Base-by-base conservation (phyloP, 2,329 filamentous ascomycete species). In the Stagonosporopsis vannaccii region DNA sequence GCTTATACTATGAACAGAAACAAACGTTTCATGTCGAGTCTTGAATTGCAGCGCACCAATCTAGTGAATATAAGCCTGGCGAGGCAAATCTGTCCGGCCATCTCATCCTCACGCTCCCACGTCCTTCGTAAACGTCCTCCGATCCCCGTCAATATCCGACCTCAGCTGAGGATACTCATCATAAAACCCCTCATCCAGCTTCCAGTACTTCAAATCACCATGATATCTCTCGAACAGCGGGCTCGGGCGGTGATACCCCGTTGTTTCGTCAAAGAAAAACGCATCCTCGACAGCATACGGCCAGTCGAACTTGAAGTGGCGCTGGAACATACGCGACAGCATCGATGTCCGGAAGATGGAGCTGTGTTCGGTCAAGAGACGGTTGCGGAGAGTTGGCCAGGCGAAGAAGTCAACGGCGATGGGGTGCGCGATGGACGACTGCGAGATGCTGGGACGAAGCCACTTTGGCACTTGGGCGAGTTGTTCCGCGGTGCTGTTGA, bases 361-460 rank as follows among this genome's bases (percentile, higher is more conserved):
- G 8, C 35, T 8, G 56, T 74, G 68, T 6, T 62, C 59, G 7
- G 57, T 46, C 6, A 74, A 48, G 8, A 74, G 60, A 45, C 71
- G 69, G 43, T 68, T 58, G 45, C 72, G 68, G 6, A 74, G 62
- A 0, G 68, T 67, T 4, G 69, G 72, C 72, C 71, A 74, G 5
- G 72, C 67, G 47, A 73, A 73, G 58, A 73, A 73, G 51, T 74
- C 71, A 42, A 74, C 36, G 12, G 70, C 66, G 11, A 71, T 61
- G 36, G 70, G 71, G 54, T 74, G 71, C 8, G 53, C 54, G 2
- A 59, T 68, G 2, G 62, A 58, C 11, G 70, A 56, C 58, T 74
- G 72, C 6, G 61, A 41, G 15, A 54, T 8, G 35, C 67, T 73
- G 35, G 28, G 41, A 6, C 67, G 62, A 8, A 74, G 61, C 71